phyloP scores from a whole-genome alignment of 257 asterid species.

The Rehmannia glutinosa region DNA sequence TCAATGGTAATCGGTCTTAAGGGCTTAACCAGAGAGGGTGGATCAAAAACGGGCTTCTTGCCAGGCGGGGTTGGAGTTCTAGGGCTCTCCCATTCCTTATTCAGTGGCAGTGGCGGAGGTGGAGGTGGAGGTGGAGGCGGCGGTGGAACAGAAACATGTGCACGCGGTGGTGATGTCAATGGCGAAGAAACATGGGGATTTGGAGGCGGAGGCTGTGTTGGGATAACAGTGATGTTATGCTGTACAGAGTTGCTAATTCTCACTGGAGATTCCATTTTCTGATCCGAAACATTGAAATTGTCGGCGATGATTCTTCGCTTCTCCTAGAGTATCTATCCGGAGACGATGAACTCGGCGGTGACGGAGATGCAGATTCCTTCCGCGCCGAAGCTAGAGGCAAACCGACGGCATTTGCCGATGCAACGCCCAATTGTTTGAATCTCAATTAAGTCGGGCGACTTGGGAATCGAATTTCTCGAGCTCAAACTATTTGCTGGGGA shows the following conservation, averaged over 20 bases:
- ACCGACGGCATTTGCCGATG: conserved; percentile 29
- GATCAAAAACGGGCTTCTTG: conserved; percentile 29
- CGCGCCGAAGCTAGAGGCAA: conserved; percentile 13
- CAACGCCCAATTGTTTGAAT: conserved; percentile 41
- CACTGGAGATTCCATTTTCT: conserved; percentile 33
- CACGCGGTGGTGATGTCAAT: neutral
- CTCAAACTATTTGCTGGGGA: conserved; percentile 73
- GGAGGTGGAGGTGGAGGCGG: conserved; percentile 44
- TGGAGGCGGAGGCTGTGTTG: conserved; percentile 44
- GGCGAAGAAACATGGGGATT: conserved; percentile 4
- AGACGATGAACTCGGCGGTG: conserved; percentile 70
- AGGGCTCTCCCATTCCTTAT: conserved; percentile 61
- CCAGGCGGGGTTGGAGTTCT: conserved; percentile 51
- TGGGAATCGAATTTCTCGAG: conserved; percentile 60
- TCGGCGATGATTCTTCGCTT: conserved; percentile 63
- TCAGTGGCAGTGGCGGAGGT: conserved; percentile 25
- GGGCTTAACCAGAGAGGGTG: conserved; percentile 46
- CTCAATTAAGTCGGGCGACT: conserved; percentile 82
- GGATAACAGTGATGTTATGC: conserved; percentile 15
- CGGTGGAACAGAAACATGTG: too few relatives aligned
- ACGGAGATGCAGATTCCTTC: conserved; percentile 34
- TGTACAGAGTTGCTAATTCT: conserved; percentile 21
- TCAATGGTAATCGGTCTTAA: conserved; percentile 42
- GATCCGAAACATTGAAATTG: conserved; percentile 43
- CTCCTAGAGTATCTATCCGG: conserved; percentile 53